A percentile compares a stretch with the other conserved stretches of the same genome.
Evolutionary conservation across 1,284 basidiomycete genomes (phyloP).

Genomic region (Boletus smithii): DNA sequence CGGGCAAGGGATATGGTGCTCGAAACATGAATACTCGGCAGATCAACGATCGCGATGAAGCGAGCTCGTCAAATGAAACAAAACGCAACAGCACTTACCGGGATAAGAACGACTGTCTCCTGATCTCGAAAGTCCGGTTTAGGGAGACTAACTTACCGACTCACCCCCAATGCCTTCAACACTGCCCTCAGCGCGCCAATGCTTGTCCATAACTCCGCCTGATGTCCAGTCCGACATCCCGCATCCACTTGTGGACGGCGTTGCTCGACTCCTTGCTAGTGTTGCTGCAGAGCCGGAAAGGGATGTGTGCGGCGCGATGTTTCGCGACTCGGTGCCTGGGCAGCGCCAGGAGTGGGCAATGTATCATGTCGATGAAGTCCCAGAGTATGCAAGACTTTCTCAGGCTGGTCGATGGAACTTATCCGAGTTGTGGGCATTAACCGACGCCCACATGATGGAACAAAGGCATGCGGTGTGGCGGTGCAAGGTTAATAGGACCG

Average conservation of each 20-base stretch:
- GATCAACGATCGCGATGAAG: not conserved
- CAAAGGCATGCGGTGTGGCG: too few relatives aligned
- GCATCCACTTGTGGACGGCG: conserved; percentile 42
- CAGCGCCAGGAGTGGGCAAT: conserved; percentile 36
- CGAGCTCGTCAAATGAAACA: not conserved
- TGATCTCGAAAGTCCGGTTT: too few relatives aligned
- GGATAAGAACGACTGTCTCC: not conserved
- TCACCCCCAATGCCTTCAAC: conserved; percentile 41
- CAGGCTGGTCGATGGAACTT: too few relatives aligned
- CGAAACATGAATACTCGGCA: too few relatives aligned
- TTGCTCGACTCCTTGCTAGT: conserved; percentile 54
- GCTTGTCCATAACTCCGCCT: conserved; percentile 46
- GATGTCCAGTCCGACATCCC: conserved; percentile 47
- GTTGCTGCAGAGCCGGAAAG: conserved; percentile 64
- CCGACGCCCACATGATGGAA: too few relatives aligned
- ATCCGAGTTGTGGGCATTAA: too few relatives aligned
- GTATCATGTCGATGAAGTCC: too few relatives aligned
- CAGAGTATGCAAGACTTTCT: too few relatives aligned
- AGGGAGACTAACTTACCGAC: conserved; percentile 37
- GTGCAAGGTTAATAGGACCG: too few relatives aligned
- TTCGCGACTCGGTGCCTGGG: conserved; percentile 20
- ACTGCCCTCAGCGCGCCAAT: conserved; percentile 45
- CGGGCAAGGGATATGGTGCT: too few relatives aligned
- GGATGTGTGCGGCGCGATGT: conserved; percentile 44
- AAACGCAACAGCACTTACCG: not conserved